phyloP scores from a whole-genome alignment of 805 yeast genomes.

The Zygoascus ofunaensis region DNA sequence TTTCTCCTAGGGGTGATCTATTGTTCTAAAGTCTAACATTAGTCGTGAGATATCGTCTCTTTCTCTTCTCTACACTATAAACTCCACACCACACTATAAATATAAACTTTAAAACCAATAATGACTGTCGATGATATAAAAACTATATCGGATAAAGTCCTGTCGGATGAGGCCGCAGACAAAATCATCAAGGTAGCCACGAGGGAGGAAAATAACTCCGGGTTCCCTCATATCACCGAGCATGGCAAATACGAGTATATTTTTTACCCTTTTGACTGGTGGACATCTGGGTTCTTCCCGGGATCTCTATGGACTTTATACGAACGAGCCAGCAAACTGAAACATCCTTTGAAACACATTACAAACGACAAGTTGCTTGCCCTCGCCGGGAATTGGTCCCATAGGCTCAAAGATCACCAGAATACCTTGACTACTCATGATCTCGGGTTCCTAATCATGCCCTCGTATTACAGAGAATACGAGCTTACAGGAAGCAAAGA shows the following conservation, averaged over 20 bases:
- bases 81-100: too few species aligned
- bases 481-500: conserved; percentile 15
- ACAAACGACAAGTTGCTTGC: neutral
- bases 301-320: conserved; percentile 13
- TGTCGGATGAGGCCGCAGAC: neutral
- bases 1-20: too few species aligned
- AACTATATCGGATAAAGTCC: neutral
- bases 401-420: conserved; percentile 9
- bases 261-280: conserved; percentile 14
- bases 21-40: too few species aligned
- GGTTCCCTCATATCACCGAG: neutral
- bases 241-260: conserved; percentile 7
- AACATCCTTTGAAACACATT: neutral
- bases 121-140: neutral
- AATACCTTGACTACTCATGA: conserved; percentile 26
- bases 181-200: neutral
- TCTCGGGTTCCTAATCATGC: conserved; percentile 25
- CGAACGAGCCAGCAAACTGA: conserved; percentile 10
- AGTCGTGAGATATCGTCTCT: too few species aligned
- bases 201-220: neutral
- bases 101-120: too few species aligned
- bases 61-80: too few species aligned
- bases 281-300: conserved; percentile 20
- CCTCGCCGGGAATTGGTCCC: conserved; percentile 11
- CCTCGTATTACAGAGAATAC: conserved; percentile 23